Evolutionary conservation across 1,284 basidiomycete species (phyloP), one percentile per base, ranked within the genome.

Genomic region (Earliella scabrosa): DNA sequence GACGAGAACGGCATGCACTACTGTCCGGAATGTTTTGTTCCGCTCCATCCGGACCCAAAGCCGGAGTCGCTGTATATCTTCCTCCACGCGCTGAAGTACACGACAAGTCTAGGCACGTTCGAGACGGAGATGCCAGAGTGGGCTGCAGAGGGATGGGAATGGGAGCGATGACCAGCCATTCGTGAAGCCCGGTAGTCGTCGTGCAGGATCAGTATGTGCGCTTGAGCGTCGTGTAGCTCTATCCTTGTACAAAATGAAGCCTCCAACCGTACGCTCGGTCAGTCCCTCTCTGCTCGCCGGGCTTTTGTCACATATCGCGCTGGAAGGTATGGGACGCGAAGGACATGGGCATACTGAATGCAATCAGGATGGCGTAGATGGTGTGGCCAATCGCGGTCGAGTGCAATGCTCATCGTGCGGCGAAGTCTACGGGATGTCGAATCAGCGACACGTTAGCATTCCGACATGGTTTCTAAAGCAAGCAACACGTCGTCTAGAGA

Each of bases 1-100:
- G 50, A 45, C 34, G 44, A 44, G 16, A 49, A 45, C 23, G 66
- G 67, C 9, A 63, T 73, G 52, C 68, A 81, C 20, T 93, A 90
- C 70, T 98, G 95, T 70, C 76, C 82, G 0, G 90, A 93, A 67
- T 98, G 95, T 70, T 97, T 91, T 72, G 78, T 96, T 27, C 95
- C 95, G 14, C 74, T 97, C 9, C 86, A 95, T 51, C 92, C 93
- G 8, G 95, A 98, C 73, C 95, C 95, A 1, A 86, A 86, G 67
- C 93, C 94, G 2, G 92, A 95, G 71, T 87, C 86, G 57, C 75
- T 97, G 55, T 97, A 94, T 73, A 98, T 98, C 63, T 98, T 95
- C 76, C 76, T 98, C 65, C 95, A 98, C 69, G 95, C 95, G 11
- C 74, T 92, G 65, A 80, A 85, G 64, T 97, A 95, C 73, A 90